Base-by-base conservation (phyloP, 345 rosid genomes). In the Eucalyptus polybractea region DNA sequence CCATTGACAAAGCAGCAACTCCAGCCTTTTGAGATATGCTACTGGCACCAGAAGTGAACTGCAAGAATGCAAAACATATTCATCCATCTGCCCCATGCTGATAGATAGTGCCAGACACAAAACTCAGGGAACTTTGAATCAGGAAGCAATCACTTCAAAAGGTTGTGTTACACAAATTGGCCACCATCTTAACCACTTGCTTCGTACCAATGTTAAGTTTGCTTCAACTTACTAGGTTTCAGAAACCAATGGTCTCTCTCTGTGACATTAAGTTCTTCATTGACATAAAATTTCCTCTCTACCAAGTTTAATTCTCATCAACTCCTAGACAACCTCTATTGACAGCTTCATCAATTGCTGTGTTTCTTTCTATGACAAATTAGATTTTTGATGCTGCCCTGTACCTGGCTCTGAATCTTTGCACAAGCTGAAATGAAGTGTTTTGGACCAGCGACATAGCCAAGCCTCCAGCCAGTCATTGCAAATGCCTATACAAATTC, bases 401-500 rank as follows among this genome's bases (percentile, higher is more conserved):
- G 40, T 93, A 98, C 99, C 98, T 98, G 99, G 93, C 99, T 97
- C 92, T 98, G 99, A 89, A 98, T 92, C 92, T 98, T 98, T 90
- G 95, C 96, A 89, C 99, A 97, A 85, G 99, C 99, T 58, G 97
- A 92, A n/a, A 97, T 93, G 90, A 98, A 97, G 90, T 94, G 98
- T 88, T 94, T 97, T 76, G 99, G 99, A 76, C 99, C 99, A 50
- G 99, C 99, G 47, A 98, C 87, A 88, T 97, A 97, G 88, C 99
- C 98, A 89, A 98, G 99, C 72, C 99, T 94, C 99, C 99, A 98
- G 44, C 99, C 99, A 92, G 99, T 98, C 99, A 98, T 98, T 67
- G 99, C 99, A 90, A 96, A 98, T 88, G 99, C 97, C 99, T 97
- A 91, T n/a, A 94, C 89, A 92, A 67, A 27, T 14, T 51, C 49